These are phyloP conservation scores for Alectoria sarmentosa DNA, from an alignment of 495 filamentous ascomycete species.

Conservation along the genomic window DNA sequence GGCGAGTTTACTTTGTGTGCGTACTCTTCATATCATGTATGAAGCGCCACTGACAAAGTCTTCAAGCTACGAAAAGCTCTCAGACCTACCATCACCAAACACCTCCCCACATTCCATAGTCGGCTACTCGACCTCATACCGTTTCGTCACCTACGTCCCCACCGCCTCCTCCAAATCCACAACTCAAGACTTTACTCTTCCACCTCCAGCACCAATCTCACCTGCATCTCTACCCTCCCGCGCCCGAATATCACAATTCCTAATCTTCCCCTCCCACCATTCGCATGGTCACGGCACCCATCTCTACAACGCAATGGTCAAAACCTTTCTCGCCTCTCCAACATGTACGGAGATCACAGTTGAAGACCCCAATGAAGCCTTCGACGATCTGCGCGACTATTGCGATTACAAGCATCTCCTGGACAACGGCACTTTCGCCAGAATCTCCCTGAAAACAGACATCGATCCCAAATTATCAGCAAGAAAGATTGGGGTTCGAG, in stretches of 20 bases:
- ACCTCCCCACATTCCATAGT: conserved; percentile 62
- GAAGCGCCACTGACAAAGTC: conserved; percentile 5
- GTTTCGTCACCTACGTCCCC: conserved; percentile 58
- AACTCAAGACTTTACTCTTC: conserved; percentile 38
- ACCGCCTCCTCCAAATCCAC: conserved; percentile 21
- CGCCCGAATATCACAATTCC: conserved; percentile 84
- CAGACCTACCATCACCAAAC: conserved; percentile 35
- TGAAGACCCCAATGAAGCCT: conserved; percentile 92
- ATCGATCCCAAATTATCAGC: conserved; percentile 35
- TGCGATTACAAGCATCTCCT: conserved; percentile 67
- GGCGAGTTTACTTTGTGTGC: conserved; percentile 79
- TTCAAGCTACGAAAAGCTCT: conserved; percentile 58
- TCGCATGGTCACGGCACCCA: conserved; percentile 66
- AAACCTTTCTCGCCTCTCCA: conserved; percentile 51
- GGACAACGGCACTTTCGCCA: conserved; percentile 35
- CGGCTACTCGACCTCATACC: conserved; percentile 83
- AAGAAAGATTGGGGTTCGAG: conserved; percentile 36
- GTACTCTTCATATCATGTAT: conserved; percentile 24
- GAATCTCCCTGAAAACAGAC: conserved; percentile 38
- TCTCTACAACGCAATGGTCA: conserved; percentile 73
- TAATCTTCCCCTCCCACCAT: conserved; percentile 87
- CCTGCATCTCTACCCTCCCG: conserved; percentile 54
- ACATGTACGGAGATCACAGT: conserved; percentile 79
- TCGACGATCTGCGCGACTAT: conserved; percentile 82
- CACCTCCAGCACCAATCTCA: conserved; percentile 34